A percentile compares a stretch with the other conserved stretches of the same genome.
phyloP scores from a whole-genome alignment of 2,329 filamentous ascomycete genomes.

The Ophiocordyceps camponoti-floridani region DNA sequence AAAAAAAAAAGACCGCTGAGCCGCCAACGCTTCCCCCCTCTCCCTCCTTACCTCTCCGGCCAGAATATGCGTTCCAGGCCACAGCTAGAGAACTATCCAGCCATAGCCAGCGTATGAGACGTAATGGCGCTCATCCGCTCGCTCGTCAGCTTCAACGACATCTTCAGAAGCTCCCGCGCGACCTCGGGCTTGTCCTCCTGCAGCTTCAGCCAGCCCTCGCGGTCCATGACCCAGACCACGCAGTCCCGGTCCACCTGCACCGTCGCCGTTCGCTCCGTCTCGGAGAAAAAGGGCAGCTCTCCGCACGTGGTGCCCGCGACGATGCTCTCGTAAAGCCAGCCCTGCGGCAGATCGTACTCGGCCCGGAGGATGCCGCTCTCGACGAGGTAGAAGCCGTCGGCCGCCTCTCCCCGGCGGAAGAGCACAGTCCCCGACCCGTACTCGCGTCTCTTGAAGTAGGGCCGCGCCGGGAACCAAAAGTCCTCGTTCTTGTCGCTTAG shows the following conservation, averaged over 20 bases:
- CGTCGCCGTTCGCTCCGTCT: conserved; percentile 73
- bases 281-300: conserved; percentile 89
- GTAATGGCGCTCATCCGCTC: conserved; percentile 70
- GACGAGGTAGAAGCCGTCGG: conserved; percentile 76
- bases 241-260: conserved; percentile 69
- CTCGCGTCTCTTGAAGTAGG: conserved; percentile 56
- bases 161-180: conserved; percentile 64
- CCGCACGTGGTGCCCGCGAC: conserved; percentile 89
- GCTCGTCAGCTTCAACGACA: conserved; percentile 84
- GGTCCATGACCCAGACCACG: conserved; percentile 66
- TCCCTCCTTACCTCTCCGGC: background rate
- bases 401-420: conserved; percentile 58
- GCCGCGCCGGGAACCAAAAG: conserved; percentile 73
- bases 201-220: conserved; percentile 51
- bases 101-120: conserved; percentile 31
- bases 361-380: conserved; percentile 78
- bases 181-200: conserved; percentile 59
- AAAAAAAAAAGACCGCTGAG: background rate
- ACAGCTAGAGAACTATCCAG: conserved; percentile 14
- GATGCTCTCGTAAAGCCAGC: conserved; percentile 76
- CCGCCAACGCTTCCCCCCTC: background rate
- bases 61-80: background rate
- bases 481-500: conserved; percentile 76
- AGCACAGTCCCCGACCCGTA: conserved; percentile 54
- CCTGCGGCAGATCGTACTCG: conserved; percentile 83